Percentiles rank a stretch among this genome's conserved stretches.
These are phyloP conservation scores for Thalassiosira profunda DNA, from an alignment of 108 stramenopile species.

Conservation along the genomic window DNA sequence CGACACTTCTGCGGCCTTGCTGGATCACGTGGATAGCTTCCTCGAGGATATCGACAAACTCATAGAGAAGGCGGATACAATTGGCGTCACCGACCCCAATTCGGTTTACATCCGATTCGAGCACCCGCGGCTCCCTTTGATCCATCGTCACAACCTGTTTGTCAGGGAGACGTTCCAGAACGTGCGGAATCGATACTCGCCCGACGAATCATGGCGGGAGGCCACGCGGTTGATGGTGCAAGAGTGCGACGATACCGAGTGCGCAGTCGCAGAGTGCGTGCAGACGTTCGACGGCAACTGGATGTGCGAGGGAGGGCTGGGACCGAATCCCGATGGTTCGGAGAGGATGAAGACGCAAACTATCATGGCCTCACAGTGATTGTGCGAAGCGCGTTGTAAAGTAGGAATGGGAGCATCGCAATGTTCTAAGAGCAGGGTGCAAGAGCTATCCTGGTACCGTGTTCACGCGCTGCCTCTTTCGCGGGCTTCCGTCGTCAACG, in stretches of 20 bases:
- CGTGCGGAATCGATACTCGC: constrained; percentile 12
- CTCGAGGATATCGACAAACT: constrained; percentile 47
- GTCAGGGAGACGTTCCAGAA: constrained; percentile 28
- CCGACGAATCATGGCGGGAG: constrained; percentile 4
- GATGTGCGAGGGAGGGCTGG: constrained; percentile 12
- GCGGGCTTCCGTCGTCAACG: no score
- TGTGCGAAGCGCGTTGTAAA: no score
- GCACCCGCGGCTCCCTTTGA: constrained; percentile 38
- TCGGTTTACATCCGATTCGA: constrained; percentile 8
- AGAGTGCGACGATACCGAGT: constrained; percentile 21
- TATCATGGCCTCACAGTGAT: no score
- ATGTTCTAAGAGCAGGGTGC: no score
- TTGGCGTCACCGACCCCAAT: constrained; percentile 20
- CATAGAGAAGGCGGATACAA: constrained; percentile 21
- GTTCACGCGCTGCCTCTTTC: no score
- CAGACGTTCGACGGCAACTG: constrained; percentile 2
- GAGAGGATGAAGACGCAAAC: no score
- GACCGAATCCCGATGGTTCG: constrained; percentile 6
- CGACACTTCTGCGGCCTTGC: constrained; percentile 41
- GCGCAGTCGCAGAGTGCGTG: constrained; percentile 13
- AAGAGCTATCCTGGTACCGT: no score
- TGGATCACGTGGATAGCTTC: constrained; percentile 58
- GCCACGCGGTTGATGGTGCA: constrained; percentile 7
- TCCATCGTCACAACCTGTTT: constrained; percentile 14
- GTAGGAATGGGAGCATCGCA: no score